These are phyloP conservation scores for Eucommia ulmoides DNA, from an alignment of 257 asterid genomes.

Conservation along the genomic window DNA sequence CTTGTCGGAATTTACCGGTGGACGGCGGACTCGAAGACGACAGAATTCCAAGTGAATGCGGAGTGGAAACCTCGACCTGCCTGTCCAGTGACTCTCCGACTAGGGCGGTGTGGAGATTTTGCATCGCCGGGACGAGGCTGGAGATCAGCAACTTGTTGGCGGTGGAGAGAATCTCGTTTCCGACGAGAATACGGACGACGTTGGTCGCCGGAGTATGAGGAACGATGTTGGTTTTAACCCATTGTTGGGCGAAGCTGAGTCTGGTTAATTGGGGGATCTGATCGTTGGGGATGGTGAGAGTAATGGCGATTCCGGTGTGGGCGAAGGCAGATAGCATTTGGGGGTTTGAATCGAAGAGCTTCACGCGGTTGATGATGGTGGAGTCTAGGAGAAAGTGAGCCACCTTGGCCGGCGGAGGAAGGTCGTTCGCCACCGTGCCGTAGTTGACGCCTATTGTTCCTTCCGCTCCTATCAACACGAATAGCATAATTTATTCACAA, in stretches of 20 bases:
- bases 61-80: conserved; percentile 43
- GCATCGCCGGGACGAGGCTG: conserved; percentile 60
- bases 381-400: conserved; percentile 35
- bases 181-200: conserved; percentile 48
- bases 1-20: conserved; percentile 26
- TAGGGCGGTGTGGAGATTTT: conserved; percentile 39
- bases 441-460: conserved; percentile 35
- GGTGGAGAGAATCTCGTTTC: conserved; percentile 51
- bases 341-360: conserved; percentile 45
- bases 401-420: conserved; percentile 43
- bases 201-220: conserved; percentile 35
- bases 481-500: background rate
- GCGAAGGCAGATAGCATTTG: conserved; percentile 50
- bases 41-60: conserved; percentile 54
- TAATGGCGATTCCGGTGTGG: conserved; percentile 34
- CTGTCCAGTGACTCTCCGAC: conserved; percentile 22
- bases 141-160: conserved; percentile 28
- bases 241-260: conserved; percentile 28
- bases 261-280: conserved; percentile 35
- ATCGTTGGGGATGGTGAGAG: conserved; percentile 37
- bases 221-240: conserved; percentile 35
- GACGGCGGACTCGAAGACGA: conserved; percentile 59
- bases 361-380: conserved; percentile 45
- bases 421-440: conserved; percentile 32
- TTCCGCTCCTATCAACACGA: conserved; percentile 22